Base-by-base conservation (phyloP, 163 green algal species). In the Chlorella variabilis region DNA sequence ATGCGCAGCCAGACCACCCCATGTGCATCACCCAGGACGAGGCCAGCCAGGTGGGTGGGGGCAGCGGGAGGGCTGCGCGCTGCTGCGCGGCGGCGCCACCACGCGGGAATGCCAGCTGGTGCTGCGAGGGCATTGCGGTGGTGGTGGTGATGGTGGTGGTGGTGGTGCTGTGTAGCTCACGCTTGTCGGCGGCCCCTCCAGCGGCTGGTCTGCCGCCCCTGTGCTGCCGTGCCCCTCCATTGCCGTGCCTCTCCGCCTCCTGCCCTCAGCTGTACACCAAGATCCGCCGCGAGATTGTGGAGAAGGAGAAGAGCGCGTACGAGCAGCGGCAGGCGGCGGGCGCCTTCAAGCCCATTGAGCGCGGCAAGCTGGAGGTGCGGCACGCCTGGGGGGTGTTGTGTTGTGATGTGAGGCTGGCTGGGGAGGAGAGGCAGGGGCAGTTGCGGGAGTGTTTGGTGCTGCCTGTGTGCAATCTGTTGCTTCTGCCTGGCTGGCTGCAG, bases 361-460 rank as follows among this genome's bases (percentile, higher is more conserved):
- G 88, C 9, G n/a, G 54, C 39, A 95, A 95, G 88, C 75, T 95
- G 67, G 93, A 96, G 88, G 61, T 59, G 9, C 87, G 91, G 67
- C 4, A 4, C 25, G 65, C 23, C 4, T 54, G 67, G 39, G 17
- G 17, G 25, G 3, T 39, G 41, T 1, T 3, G 23, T 1, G 27
- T 23, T 17, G 41, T n/a, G 20, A 48, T 13, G 63, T 36, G n/a
- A 20, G 17, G 20, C 59, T 67, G 59, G 59, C 5, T 11, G 59
- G 3, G n/a, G 59, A 5, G n/a, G 59, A 3, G 59, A 39, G 59
- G 29, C 15, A 31, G 51, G 51, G 15, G 45, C 45, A 54, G 45
- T 54, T 54, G 15, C 11, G 45, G 45, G 45, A 54, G 45, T 54
- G 45, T 54, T 54, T 54, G 45, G 11, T 54, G 45, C 45, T 54